A percentile compares a stretch with the other conserved stretches of the same genome.
Conservation (phyloP, 768 basidiomycete species). For the Psilocybe sp. region DNA sequence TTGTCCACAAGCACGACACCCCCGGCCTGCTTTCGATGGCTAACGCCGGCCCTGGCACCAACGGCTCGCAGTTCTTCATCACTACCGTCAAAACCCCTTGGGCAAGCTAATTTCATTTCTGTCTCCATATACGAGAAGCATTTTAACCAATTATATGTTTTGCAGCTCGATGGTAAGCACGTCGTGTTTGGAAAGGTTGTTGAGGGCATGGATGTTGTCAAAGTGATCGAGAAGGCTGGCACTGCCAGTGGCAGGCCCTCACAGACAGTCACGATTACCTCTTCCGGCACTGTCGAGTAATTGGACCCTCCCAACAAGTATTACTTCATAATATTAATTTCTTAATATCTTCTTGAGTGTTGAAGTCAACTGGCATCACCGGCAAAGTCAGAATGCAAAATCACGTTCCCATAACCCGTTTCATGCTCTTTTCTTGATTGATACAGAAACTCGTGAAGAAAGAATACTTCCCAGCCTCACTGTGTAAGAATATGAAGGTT, state of each 20-base stretch:
- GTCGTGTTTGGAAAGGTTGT: slow-evolving; percentile 73
- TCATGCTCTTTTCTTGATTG: too few species aligned
- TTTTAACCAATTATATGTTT: not conserved
- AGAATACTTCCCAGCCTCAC: too few species aligned
- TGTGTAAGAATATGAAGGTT: too few species aligned
- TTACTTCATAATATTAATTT: too few species aligned
- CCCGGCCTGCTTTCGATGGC: slow-evolving; percentile 75
- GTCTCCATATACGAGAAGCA: not conserved
- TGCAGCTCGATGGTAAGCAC: slow-evolving; percentile 58
- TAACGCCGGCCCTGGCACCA: slow-evolving; percentile 80
- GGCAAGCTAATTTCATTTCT: slow-evolving; percentile 28
- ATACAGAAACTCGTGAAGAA: too few species aligned
- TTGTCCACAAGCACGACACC: slow-evolving; percentile 65
- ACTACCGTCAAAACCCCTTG: slow-evolving; percentile 72
- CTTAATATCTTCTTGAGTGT: too few species aligned
- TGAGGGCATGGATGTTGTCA: slow-evolving; percentile 64
- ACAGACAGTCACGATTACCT: slow-evolving; percentile 53
- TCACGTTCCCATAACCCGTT: too few species aligned
- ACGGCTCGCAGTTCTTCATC: slow-evolving; percentile 84
- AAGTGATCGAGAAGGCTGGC: slow-evolving; percentile 50
- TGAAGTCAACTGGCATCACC: too few species aligned
- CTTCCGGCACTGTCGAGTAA: slow-evolving; percentile 47
- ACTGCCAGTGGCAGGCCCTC: slow-evolving; percentile 34
- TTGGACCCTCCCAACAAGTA: not conserved
- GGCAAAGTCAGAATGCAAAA: too few species aligned